Percentiles rank a stretch among this genome's conserved stretches.
Conservation (phyloP, 495 filamentous ascomycete genomes). For the Neurospora sublineolata region DNA sequence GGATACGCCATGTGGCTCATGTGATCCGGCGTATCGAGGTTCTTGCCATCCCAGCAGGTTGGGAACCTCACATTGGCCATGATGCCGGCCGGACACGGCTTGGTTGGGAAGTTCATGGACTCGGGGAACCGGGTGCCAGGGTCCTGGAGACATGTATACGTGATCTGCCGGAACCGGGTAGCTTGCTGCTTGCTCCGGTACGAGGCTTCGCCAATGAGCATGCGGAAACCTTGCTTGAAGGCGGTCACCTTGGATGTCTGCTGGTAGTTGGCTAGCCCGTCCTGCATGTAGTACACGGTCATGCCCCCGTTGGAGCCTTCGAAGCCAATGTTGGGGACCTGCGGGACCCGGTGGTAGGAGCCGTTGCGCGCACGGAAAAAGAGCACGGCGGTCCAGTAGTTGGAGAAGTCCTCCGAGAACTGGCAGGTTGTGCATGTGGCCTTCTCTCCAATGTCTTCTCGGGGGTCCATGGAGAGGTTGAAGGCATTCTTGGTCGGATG, state of each 20-base stretch:
- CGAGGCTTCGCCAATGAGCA: slow-evolving; percentile 27
- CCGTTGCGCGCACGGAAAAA: slow-evolving; percentile 29
- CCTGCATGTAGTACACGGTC: slow-evolving; percentile 38
- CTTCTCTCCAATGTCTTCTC: slow-evolving; percentile 20
- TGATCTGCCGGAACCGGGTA: slow-evolving; percentile 26
- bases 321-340: slow-evolving; percentile 32
- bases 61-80: slow-evolving; percentile 24
- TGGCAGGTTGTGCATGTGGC: slow-evolving; percentile 31
- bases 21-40: slow-evolving; percentile 22
- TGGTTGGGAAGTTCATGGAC: slow-evolving; percentile 13
- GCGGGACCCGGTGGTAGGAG: slow-evolving; percentile 27
- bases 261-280: slow-evolving; percentile 28
- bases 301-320: slow-evolving; percentile 29
- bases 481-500: slow-evolving; percentile 2
- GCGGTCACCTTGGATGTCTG: slow-evolving; percentile 32
- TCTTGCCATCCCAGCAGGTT: slow-evolving; percentile 17
- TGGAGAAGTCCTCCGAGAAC: slow-evolving; percentile 31
- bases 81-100: slow-evolving; percentile 24
- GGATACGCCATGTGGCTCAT: slow-evolving; percentile 29
- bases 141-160: slow-evolving; percentile 22
- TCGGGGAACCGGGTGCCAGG: slow-evolving; percentile 16
- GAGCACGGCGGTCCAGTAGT: slow-evolving; percentile 35
- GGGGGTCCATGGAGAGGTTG: slow-evolving; percentile 22
- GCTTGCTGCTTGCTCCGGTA: slow-evolving; percentile 23
- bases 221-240: slow-evolving; percentile 34